Evolutionary conservation across 1,139 yeast species (phyloP), one percentile per base, ranked within the genome.

Genomic region (Debaryomyces nepalensis): DNA sequence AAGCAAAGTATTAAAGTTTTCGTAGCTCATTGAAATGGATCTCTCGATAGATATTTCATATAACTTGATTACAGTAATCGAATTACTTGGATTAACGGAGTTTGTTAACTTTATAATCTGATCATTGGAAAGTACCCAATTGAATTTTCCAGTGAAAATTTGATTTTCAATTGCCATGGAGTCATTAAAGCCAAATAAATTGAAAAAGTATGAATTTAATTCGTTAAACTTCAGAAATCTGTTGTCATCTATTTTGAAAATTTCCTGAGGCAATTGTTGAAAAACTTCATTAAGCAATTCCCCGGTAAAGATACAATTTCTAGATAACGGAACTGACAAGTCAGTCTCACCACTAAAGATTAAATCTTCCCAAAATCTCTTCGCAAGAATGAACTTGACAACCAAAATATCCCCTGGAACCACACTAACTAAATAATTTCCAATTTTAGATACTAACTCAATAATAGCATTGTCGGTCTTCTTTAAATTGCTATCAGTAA

Each of bases 241-340:
- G 7, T 36, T 42, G n/a, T 48, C 33, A 26, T 24, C 16, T 21
- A 24, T 23, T 16, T 34, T 23, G 21, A 43, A 46, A 26, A 35
- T 26, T 11, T 42, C 39, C 8, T 34, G 26, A 1, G 63, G 44
- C 14, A 74, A 49, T 45, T 63, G 72, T 9, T 54, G 54, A 30
- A 74, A 68, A 2, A 76, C 55, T 44, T 76, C 79, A 48, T 63
- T 65, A 5, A 75, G 39, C 2, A 74, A 49, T 4, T 58, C 54
- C 24, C 70, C 55, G 2, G 63, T 59, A 36, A 66, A 61, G 1
- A 55, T 11, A 10, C 22, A 23, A n/a, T 37, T 42, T 15, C 23
- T n/a, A 8, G 30, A 11, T 10, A 45, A 26, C 14, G 18, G 19
- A 15, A 27, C 18, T 11, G 16, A 14, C 6, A 35, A 33, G 9